These are phyloP conservation scores for Penicillium aurantiogriseum DNA, from an alignment of 2,329 filamentous ascomycete species.

Conservation along the genomic window DNA sequence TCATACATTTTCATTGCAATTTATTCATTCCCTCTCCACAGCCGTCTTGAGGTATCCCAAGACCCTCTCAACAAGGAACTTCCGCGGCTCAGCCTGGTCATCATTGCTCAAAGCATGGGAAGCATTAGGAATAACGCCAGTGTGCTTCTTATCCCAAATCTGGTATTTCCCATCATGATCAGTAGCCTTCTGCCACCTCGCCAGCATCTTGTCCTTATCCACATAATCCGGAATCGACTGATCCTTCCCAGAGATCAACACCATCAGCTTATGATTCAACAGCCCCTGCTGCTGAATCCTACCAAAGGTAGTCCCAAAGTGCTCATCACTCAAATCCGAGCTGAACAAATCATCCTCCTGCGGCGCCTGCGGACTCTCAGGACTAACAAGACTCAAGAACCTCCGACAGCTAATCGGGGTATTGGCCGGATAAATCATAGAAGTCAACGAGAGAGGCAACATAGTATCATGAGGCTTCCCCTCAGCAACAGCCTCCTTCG, in stretches of 20 bases:
- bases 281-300: slow-evolving; percentile 40
- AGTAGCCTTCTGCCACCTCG: slow-evolving; percentile 43
- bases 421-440: slow-evolving; percentile 32
- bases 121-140: slow-evolving; percentile 46
- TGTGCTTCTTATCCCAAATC: slow-evolving; percentile 50
- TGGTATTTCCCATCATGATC: slow-evolving; percentile 32
- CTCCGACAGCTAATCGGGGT: slow-evolving; percentile 55
- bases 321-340: slow-evolving; percentile 62
- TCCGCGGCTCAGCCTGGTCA: slow-evolving; percentile 32
- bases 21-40: not conserved
- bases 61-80: slow-evolving; percentile 28
- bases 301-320: slow-evolving; percentile 63
- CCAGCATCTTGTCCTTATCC: slow-evolving; percentile 46
- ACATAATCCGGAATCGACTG: slow-evolving; percentile 47
- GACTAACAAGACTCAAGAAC: slow-evolving; percentile 57
- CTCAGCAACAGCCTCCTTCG: slow-evolving; percentile 26
- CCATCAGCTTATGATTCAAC: slow-evolving; percentile 44
- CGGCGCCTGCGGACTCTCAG: slow-evolving; percentile 53
- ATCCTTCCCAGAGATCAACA: slow-evolving; percentile 50
- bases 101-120: slow-evolving; percentile 40
- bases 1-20: not conserved
- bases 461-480: slow-evolving; percentile 29
- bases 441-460: slow-evolving; percentile 36
- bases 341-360: slow-evolving; percentile 87
- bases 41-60: slow-evolving; percentile 25